Percentiles rank a stretch among this genome's conserved stretches.
Evolutionary conservation across 441 rosid species (phyloP).

Genomic region (Croton laevigatus): DNA sequence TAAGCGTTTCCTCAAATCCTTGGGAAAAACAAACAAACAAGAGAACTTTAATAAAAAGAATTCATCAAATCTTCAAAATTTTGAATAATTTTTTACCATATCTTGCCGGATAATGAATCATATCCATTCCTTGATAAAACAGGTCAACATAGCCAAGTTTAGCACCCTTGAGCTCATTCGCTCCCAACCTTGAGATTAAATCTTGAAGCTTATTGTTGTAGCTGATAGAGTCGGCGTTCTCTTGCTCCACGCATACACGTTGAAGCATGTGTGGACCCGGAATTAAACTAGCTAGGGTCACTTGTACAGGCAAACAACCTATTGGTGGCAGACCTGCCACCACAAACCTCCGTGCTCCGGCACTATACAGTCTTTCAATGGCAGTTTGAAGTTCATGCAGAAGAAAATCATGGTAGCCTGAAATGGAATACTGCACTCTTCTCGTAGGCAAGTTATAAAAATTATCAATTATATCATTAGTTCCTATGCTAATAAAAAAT

Average conservation of each 20-base stretch:
- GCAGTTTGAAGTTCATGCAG: not conserved
- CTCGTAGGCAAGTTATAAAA: constrained; percentile 2
- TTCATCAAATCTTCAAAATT: no score
- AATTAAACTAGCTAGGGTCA: constrained; percentile 21
- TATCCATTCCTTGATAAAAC: not conserved
- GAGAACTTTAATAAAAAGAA: no score
- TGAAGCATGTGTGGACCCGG: not conserved
- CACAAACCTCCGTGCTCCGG: constrained; percentile 37
- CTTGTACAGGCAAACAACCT: constrained; percentile 55
- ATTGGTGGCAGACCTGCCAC: constrained; percentile 54
- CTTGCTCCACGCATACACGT: not conserved
- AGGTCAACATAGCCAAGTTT: not conserved
- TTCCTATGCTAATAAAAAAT: constrained; percentile 2
- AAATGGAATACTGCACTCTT: constrained; percentile 4
- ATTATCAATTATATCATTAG: not conserved
- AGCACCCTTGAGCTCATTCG: not conserved
- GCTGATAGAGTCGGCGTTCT: not conserved
- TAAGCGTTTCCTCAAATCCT: no score
- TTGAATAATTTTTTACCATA: not conserved
- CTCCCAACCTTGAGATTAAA: not conserved
- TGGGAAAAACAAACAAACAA: no score
- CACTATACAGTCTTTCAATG: constrained; percentile 32
- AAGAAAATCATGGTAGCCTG: constrained; percentile 8
- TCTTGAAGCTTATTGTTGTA: constrained; percentile 6
- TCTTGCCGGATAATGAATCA: constrained; percentile 3